These are phyloP conservation scores for Colletotrichum incanum DNA, from an alignment of 2,329 filamentous ascomycete genomes.

Conservation along the genomic window DNA sequence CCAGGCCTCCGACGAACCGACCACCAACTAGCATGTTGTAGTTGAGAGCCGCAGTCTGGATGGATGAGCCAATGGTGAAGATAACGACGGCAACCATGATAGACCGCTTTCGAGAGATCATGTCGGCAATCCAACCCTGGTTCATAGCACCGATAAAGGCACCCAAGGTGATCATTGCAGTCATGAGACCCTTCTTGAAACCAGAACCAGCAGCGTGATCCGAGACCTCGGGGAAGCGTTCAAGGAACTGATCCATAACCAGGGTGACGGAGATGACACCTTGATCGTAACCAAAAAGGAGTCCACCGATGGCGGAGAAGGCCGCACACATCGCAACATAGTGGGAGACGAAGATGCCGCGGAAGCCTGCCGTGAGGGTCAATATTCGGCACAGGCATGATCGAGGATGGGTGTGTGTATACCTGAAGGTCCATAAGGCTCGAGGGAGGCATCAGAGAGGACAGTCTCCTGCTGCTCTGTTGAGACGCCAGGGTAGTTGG, in stretches of 20 bases:
- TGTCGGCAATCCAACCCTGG: constrained; percentile 61
- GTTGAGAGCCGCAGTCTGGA: constrained; percentile 52
- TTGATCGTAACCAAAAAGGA: constrained; percentile 63
- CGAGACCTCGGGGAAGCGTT: constrained; percentile 54
- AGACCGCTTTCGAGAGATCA: constrained; percentile 49
- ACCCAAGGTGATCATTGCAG: constrained; percentile 67
- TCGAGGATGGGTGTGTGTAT: neutral
- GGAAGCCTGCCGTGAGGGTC: constrained; percentile 46
- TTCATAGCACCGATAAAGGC: constrained; percentile 66
- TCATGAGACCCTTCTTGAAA: constrained; percentile 47
- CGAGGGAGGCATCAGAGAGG: constrained; percentile 42
- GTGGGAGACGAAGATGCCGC: constrained; percentile 51
- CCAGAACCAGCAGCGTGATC: constrained; percentile 56
- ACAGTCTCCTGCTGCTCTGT: constrained; percentile 46
- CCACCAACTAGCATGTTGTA: constrained; percentile 63
- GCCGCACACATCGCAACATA: constrained; percentile 51
- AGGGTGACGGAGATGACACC: constrained; percentile 59
- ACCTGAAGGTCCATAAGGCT: constrained; percentile 48
- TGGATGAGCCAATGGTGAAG: constrained; percentile 50
- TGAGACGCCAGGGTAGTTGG: constrained; percentile 38
- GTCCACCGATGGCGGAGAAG: constrained; percentile 48
- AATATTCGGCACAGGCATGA: neutral
- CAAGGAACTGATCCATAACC: constrained; percentile 52
- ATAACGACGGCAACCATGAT: constrained; percentile 52
- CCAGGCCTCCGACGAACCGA: constrained; percentile 64